A percentile compares a stretch with the other conserved stretches of the same genome.
Conservation (phyloP, 139 green algal species). For the Micromonas pusilla region DNA sequence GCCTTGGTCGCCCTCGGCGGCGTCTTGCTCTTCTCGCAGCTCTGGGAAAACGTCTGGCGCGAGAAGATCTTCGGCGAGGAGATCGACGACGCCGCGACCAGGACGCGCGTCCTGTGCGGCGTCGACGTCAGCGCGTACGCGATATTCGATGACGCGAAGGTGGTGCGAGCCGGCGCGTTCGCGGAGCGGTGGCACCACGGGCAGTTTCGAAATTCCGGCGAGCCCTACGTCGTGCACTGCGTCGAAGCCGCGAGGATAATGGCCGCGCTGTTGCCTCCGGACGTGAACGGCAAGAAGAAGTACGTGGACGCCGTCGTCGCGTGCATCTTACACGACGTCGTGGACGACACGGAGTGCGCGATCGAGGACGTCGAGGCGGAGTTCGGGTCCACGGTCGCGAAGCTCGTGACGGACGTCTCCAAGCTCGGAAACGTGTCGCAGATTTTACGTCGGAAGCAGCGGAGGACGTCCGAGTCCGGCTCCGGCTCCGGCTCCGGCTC, state of each 20-base stretch:
- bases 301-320: slow-evolving; percentile 58
- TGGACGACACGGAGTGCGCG: slow-evolving; percentile 75
- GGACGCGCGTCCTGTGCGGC: background rate
- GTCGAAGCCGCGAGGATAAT: slow-evolving; percentile 87
- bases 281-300: background rate
- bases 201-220: slow-evolving; percentile 71
- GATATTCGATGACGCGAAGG: slow-evolving; percentile 27
- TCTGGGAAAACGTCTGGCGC: slow-evolving; percentile 4
- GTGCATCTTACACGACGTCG: slow-evolving; percentile 86
- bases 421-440: background rate
- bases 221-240: slow-evolving; percentile 89
- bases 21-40: background rate
- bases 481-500: background rate
- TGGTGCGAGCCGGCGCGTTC: slow-evolving; percentile 68
- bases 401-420: slow-evolving; percentile 6
- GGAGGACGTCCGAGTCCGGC: background rate
- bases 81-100: background rate
- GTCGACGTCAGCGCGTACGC: slow-evolving; percentile 2
- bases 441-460: background rate
- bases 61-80: background rate
- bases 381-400: slow-evolving; percentile 47
- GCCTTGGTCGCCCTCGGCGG: background rate
- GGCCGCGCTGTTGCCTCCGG: slow-evolving; percentile 40
- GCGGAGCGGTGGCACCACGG: slow-evolving; percentile 67
- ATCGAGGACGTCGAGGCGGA: slow-evolving; percentile 44